Conservation (phyloP, 148 eudicot genomes). For the Vaccinium macrocarpon region DNA sequence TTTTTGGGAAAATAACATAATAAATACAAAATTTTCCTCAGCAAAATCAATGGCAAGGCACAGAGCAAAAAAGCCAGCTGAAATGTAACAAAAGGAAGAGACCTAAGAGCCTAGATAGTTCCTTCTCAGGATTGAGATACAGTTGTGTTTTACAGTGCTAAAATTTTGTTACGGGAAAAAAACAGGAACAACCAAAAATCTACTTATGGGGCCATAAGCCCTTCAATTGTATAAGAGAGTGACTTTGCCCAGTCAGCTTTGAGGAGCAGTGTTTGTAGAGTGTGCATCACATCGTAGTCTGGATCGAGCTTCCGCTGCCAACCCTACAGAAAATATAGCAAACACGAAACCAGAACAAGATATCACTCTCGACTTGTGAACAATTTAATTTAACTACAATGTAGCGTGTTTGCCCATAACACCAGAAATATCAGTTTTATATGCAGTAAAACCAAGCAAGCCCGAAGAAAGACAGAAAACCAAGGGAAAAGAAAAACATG, state of each 20-base stretch:
- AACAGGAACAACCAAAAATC: conserved; percentile 1
- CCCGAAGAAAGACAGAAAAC: background rate
- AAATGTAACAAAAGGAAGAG: background rate
- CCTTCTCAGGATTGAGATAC: background rate
- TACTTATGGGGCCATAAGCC: conserved; percentile 88
- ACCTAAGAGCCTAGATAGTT: background rate
- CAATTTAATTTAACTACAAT: background rate
- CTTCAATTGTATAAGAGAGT: conserved; percentile 91
- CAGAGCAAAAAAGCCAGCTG: conserved; percentile 1
- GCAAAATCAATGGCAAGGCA: conserved; percentile 6
- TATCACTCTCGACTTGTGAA: background rate
- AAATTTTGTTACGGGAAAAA: conserved; percentile 22
- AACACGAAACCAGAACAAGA: background rate
- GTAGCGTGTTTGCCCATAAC: background rate
- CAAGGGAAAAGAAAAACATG: background rate
- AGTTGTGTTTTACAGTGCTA: conserved; percentile 12
- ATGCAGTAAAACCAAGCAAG: background rate
- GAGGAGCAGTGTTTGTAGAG: conserved; percentile 73
- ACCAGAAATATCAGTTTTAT: background rate
- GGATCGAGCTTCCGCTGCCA: conserved; percentile 99
- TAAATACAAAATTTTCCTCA: conserved; percentile 17
- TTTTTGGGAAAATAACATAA: background rate
- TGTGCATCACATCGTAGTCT: conserved; percentile 82
- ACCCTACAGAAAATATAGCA: conserved; percentile 47
- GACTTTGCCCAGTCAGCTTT: conserved; percentile 92